phyloP scores from a whole-genome alignment of 805 yeast genomes.

The Wickerhamomyces bisporus region DNA sequence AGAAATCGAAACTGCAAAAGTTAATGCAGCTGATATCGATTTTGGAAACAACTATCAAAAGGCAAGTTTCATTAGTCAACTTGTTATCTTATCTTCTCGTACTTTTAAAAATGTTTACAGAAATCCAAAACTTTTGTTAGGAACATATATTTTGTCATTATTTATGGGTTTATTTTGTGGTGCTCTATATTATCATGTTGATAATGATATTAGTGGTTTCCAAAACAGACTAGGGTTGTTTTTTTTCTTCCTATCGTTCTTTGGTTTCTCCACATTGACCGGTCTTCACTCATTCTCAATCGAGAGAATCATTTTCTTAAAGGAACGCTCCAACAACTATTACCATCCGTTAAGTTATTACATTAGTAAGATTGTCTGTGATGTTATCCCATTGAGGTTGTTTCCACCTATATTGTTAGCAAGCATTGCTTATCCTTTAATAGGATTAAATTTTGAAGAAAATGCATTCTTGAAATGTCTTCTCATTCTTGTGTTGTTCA shows the following conservation, averaged over 20 bases:
- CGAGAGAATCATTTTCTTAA: constrained; percentile 83
- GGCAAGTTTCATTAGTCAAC: constrained; percentile 62
- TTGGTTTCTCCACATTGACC: constrained; percentile 91
- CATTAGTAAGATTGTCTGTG: constrained; percentile 80
- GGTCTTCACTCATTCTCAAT: constrained; percentile 84
- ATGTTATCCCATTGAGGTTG: constrained; percentile 84
- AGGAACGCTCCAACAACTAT: constrained; percentile 93
- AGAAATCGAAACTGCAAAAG: constrained; percentile 26
- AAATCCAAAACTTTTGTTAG: constrained; percentile 81
- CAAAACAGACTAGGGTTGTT: constrained; percentile 93
- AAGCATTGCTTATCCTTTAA: constrained; percentile 81
- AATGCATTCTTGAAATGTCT: constrained; percentile 69
- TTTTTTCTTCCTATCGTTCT: constrained; percentile 83
- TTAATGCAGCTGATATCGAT: constrained; percentile 17
- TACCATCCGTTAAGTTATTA: constrained; percentile 86
- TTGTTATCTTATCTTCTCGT: constrained; percentile 72
- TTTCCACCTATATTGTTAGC: constrained; percentile 86
- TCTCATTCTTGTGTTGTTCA: constrained; percentile 71
- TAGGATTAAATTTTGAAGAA: constrained; percentile 77
- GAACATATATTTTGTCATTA: constrained; percentile 76
- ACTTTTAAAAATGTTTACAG: constrained; percentile 90
- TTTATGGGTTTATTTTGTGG: constrained; percentile 84
- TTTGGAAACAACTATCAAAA: constrained; percentile 22
- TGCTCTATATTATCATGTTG: constrained; percentile 71
- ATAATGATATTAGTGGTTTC: constrained; percentile 91